These are phyloP conservation scores for Alloteropsis semialata DNA, from an alignment of 176 grass and related monocot species.

Conservation along the genomic window DNA sequence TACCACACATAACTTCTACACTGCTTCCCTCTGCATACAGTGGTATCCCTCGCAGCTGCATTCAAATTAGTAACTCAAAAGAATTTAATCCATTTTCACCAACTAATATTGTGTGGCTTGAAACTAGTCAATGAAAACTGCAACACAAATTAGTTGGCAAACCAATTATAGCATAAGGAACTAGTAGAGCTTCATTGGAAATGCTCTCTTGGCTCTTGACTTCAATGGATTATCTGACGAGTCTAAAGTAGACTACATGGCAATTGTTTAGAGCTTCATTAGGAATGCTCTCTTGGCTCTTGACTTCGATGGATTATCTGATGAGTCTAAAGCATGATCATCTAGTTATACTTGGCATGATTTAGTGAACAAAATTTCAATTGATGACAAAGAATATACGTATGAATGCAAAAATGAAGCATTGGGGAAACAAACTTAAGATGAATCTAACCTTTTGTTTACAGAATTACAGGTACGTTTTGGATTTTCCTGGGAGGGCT, in stretches of 20 bases:
- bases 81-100: neutral
- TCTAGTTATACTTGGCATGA: neutral
- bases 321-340: neutral
- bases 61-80: conserved; percentile 16
- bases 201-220: neutral
- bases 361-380: neutral
- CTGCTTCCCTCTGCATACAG: conserved; percentile 19
- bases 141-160: neutral
- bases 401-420: neutral
- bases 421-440: neutral
- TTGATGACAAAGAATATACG: neutral
- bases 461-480: neutral
- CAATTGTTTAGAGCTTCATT: neutral
- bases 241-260: neutral
- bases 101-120: neutral
- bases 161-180: neutral
- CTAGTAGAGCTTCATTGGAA: neutral
- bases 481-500: neutral
- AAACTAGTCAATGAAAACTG: neutral
- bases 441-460: neutral
- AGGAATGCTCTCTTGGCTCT: too few relatives aligned
- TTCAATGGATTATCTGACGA: neutral
- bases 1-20: conserved; percentile 22
- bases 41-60: conserved; percentile 28
- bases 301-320: too few relatives aligned